Evolutionary conservation across 805 yeast species (phyloP).

Genomic region (Torulaspora gathmanii): DNA sequence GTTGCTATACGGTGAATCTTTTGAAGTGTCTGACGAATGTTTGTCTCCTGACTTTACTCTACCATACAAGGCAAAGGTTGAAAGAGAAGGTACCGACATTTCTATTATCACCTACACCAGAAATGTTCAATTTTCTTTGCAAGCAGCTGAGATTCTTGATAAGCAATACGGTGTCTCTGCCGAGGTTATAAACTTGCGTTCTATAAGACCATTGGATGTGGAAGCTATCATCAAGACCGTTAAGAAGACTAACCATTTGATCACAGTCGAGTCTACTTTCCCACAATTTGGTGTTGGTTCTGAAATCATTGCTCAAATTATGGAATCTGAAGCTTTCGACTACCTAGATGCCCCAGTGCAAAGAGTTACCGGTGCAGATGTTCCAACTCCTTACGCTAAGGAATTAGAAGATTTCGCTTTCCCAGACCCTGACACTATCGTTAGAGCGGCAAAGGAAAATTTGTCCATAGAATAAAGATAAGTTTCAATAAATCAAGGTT

Average conservation of each 20-base stretch:
- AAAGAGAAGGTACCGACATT: slow-evolving; percentile 86
- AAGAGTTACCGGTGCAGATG: slow-evolving; percentile 99
- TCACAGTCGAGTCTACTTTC: slow-evolving; percentile 96
- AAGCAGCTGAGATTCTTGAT: slow-evolving; percentile 85
- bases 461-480: slow-evolving; percentile 51
- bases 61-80: slow-evolving; percentile 93
- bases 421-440: slow-evolving; percentile 91
- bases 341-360: slow-evolving; percentile 97
- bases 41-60: slow-evolving; percentile 81
- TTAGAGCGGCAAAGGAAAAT: slow-evolving; percentile 80
- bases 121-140: slow-evolving; percentile 77
- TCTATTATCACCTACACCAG: slow-evolving; percentile 89
- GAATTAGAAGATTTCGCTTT: slow-evolving; percentile 96
- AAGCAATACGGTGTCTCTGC: slow-evolving; percentile 82
- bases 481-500: neutral
- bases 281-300: slow-evolving; percentile 99
- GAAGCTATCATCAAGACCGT: slow-evolving; percentile 80
- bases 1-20: slow-evolving; percentile 85
- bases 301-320: slow-evolving; percentile 93
- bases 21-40: slow-evolving; percentile 85
- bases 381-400: slow-evolving; percentile 97
- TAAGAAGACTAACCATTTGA: slow-evolving; percentile 94
- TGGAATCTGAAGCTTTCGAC: slow-evolving; percentile 98
- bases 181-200: slow-evolving; percentile 92
- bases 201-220: slow-evolving; percentile 93